Conservation (phyloP, 2,329 filamentous ascomycete genomes). For the Lasiodiplodia sp. region DNA sequence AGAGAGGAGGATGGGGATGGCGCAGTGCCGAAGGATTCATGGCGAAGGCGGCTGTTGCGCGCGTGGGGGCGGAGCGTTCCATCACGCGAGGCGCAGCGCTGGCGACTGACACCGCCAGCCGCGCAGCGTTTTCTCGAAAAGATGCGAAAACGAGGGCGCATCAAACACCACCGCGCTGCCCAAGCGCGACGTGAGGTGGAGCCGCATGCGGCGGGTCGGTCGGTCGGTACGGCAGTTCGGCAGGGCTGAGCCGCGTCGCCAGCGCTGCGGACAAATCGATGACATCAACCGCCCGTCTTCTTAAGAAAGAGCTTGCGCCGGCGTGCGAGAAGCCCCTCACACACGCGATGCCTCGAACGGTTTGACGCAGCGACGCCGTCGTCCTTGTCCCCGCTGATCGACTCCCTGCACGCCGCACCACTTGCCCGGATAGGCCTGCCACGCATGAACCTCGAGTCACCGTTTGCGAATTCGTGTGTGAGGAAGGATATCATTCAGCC, state of each 20-base stretch:
- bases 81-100: conserved; percentile 17
- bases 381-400: conserved; percentile 24
- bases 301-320: background rate
- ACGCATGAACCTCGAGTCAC: conserved; percentile 16
- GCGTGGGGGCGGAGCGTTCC: conserved; percentile 16
- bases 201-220: conserved; percentile 15
- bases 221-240: background rate
- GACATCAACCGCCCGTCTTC: background rate
- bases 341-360: conserved; percentile 13
- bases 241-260: background rate
- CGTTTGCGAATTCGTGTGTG: background rate
- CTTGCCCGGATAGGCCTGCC: conserved; percentile 1
- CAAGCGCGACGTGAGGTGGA: conserved; percentile 17
- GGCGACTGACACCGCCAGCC: background rate
- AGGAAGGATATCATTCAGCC: conserved; percentile 23
- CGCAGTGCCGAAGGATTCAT: background rate
- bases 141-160: background rate
- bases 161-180: conserved; percentile 8
- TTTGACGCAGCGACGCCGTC: conserved; percentile 18
- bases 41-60: conserved; percentile 1
- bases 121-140: background rate
- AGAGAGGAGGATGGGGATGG: conserved; percentile 6
- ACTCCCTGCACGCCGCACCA: background rate
- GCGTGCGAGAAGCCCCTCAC: background rate
- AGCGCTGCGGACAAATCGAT: background rate